Percentiles rank a stretch among this genome's conserved stretches.
Evolutionary conservation across 192 early-diverging fungal genomes (phyloP).

Genomic region (Coemansia sp.): DNA sequence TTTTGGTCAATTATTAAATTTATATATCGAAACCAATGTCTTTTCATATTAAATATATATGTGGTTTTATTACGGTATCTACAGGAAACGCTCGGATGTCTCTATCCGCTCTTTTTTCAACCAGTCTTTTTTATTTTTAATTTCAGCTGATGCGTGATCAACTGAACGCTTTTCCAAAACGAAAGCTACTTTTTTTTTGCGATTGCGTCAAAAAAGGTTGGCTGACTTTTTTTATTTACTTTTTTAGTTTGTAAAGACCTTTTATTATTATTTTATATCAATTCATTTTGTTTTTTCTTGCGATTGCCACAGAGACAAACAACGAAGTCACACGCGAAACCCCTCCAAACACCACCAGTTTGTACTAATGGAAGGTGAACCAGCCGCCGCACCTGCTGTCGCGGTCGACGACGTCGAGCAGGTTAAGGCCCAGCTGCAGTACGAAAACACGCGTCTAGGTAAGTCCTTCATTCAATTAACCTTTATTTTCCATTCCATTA

Average conservation of each 20-base stretch:
- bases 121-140: too few species aligned
- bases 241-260: not conserved
- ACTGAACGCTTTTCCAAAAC: too few species aligned
- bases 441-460: conserved; percentile 52
- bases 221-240: not conserved
- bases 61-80: too few species aligned
- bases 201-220: too few species aligned
- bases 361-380: not conserved
- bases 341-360: not conserved
- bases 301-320: not conserved
- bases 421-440: conserved; percentile 44
- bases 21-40: too few species aligned
- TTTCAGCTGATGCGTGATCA: too few species aligned
- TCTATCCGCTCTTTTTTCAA: too few species aligned
- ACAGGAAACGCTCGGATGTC: too few species aligned
- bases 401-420: conserved; percentile 10
- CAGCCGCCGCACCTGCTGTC: not conserved
- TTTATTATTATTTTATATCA: not conserved
- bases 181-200: not conserved
- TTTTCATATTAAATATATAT: too few species aligned
- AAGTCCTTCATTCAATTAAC: conserved; percentile 7
- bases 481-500: too few species aligned
- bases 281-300: not conserved
- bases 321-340: not conserved
- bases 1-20: too few species aligned